Percentiles rank a stretch among this genome's conserved stretches.
These are phyloP conservation scores for Cystobasidium tubakii DNA, from an alignment of 768 basidiomycete genomes.

Conservation along the genomic window DNA sequence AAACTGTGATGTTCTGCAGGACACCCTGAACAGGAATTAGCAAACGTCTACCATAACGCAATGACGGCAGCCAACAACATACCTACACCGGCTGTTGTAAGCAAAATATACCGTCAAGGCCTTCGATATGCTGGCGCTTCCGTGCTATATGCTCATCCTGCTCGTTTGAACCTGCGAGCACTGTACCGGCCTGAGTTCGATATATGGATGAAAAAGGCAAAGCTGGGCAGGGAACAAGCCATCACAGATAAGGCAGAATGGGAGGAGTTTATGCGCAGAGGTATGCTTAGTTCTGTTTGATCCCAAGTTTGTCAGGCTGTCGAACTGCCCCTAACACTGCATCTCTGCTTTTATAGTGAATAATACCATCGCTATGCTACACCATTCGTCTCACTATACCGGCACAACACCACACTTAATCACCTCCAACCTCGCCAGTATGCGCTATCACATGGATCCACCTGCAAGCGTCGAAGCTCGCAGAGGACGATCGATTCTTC, in stretches of 20 bases:
- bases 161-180: background rate
- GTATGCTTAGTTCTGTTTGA: background rate
- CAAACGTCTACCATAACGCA: no score
- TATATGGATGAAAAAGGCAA: conserved; percentile 31
- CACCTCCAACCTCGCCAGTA: conserved; percentile 23
- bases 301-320: background rate
- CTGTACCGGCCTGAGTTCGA: conserved; percentile 37
- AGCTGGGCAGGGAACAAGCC: background rate
- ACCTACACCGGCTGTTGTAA: conserved; percentile 3
- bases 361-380: conserved; percentile 28
- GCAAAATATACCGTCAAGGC: conserved; percentile 13
- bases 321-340: background rate
- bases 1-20: no score
- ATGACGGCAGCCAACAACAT: background rate
- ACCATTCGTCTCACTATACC: conserved; percentile 1
- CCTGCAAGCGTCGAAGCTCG: conserved; percentile 6
- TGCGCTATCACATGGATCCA: conserved; percentile 35
- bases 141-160: conserved; percentile 22
- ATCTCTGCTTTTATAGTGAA: background rate
- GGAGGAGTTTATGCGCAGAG: conserved; percentile 27
- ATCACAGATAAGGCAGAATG: conserved; percentile 9
- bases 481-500: background rate
- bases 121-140: conserved; percentile 28
- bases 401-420: conserved; percentile 16
- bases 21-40: no score